phyloP scores from a whole-genome alignment of 139 green algal species.

The Asterochloris erici region DNA sequence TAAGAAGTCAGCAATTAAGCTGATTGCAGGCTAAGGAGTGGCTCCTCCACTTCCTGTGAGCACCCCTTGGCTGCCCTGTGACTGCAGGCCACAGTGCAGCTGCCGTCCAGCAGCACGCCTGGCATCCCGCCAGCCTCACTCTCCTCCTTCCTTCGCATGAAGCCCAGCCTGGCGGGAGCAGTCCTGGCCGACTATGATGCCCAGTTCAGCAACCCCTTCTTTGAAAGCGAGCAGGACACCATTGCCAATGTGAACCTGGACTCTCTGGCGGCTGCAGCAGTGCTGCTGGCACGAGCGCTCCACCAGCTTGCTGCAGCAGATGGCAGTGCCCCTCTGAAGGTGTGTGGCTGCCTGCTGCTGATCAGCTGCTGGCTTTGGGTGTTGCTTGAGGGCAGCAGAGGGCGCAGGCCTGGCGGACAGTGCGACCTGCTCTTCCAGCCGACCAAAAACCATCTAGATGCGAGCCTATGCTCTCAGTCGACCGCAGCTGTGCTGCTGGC shows the following conservation, averaged over 20 bases:
- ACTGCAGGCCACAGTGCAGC: conserved; percentile 18
- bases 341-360: neutral
- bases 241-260: conserved; percentile 10
- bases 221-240: conserved; percentile 48
- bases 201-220: conserved; percentile 45
- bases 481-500: neutral
- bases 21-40: too few species aligned
- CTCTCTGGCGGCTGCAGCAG: conserved; percentile 32
- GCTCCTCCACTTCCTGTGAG: too few species aligned
- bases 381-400: too few species aligned
- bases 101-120: conserved; percentile 25
- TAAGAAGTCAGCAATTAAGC: too few species aligned
- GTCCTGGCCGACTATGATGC: conserved; percentile 63
- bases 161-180: conserved; percentile 39
- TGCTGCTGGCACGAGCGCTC: conserved; percentile 45
- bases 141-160: conserved; percentile 59
- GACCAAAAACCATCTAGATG: neutral
- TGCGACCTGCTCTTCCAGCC: neutral
- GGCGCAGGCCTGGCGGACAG: neutral
- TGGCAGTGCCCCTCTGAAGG: neutral
- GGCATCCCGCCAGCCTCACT: conserved; percentile 74
- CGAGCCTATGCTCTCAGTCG: too few species aligned
- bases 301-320: conserved; percentile 36
- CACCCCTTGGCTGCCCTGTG: neutral
- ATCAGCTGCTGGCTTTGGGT: neutral